A percentile compares a stretch with the other conserved stretches of the same genome.
Conservation (phyloP, 2,329 filamentous ascomycete species). For the Verticillium tricorpus region DNA sequence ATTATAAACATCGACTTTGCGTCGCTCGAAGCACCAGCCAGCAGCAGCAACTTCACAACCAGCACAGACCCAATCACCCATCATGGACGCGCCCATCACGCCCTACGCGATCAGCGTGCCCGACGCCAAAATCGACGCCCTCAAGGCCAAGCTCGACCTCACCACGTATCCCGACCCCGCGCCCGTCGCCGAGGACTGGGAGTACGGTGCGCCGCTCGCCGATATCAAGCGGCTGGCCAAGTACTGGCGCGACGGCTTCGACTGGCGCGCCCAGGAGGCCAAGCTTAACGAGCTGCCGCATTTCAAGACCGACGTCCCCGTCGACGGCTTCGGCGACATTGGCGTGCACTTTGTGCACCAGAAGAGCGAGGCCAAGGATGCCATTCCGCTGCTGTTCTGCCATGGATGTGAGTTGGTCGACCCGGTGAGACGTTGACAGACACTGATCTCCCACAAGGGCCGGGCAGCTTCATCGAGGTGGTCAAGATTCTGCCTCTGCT, state of each 20-base stretch:
- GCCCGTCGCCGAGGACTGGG: constrained; percentile 27
- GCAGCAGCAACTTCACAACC: not conserved
- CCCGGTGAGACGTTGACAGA: not conserved
- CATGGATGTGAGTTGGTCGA: constrained; percentile 49
- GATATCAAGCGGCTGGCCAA: constrained; percentile 28
- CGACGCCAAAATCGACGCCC: not conserved
- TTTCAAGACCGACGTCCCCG: constrained; percentile 44
- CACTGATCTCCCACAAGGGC: constrained; percentile 31
- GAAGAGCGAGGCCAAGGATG: constrained; percentile 40
- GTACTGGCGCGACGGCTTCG: constrained; percentile 43
- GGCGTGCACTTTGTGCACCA: constrained; percentile 63
- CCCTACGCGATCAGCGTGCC: not conserved
- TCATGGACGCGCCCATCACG: constrained; percentile 6
- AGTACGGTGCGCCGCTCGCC: constrained; percentile 24
- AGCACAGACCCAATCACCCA: not conserved
- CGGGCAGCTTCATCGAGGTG: constrained; percentile 65
- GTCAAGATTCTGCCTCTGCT: constrained; percentile 54
- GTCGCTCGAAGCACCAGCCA: not conserved
- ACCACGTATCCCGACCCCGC: constrained; percentile 23
- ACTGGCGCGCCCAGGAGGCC: constrained; percentile 57
- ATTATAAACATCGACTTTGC: no score
- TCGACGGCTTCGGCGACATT: constrained; percentile 54
- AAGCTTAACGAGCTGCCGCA: constrained; percentile 56
- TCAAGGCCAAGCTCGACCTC: constrained; percentile 25
- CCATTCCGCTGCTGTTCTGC: constrained; percentile 63